Conservation (phyloP, 495 filamentous ascomycete genomes). For the Bryoglossum gracile region DNA sequence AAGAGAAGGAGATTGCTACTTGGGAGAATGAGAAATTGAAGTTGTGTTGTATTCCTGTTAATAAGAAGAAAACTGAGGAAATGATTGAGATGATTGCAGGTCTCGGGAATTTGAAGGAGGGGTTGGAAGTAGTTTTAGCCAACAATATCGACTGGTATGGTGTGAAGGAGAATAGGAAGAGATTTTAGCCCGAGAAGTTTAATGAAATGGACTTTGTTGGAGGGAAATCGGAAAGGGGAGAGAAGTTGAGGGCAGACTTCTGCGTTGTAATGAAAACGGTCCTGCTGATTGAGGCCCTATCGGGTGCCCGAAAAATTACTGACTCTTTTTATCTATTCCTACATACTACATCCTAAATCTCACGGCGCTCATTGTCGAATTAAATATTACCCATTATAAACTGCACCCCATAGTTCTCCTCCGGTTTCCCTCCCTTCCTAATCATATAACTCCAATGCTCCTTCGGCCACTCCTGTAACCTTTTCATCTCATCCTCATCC, state of each 20-base stretch:
- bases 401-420: no score
- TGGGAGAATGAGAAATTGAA: constrained; percentile 1
- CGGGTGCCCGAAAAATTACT: no score
- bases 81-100: background rate
- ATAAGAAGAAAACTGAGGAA: constrained; percentile 1
- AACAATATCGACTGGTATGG: constrained; percentile 6
- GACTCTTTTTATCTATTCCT: no score
- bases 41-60: constrained; percentile 1
- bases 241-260: no score
- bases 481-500: constrained; percentile 15
- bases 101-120: background rate
- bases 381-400: background rate
- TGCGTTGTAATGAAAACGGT: no score
- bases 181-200: constrained; percentile 6
- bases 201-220: no score
- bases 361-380: no score
- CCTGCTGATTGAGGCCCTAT: no score
- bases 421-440: background rate
- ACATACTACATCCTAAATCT: no score
- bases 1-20: constrained; percentile 7
- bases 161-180: background rate
- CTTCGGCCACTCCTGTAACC: constrained; percentile 11
- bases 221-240: no score
- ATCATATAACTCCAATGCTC: constrained; percentile 22
- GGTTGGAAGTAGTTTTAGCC: constrained; percentile 5